Base-by-base conservation (phyloP, 2,329 filamentous ascomycete species). In the Pseudogymnoascus sp. region DNA sequence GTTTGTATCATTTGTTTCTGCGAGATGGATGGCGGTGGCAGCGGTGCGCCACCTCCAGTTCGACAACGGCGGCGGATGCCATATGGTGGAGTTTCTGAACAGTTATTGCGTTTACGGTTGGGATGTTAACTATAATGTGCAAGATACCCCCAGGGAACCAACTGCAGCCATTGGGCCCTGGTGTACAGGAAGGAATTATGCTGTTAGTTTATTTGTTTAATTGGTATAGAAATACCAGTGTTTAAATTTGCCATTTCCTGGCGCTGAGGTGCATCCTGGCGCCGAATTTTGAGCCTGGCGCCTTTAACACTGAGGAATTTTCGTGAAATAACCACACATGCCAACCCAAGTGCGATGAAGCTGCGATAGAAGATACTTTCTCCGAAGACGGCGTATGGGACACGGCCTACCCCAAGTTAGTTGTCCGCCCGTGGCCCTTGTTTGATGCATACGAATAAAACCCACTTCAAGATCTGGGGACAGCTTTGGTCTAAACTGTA, bases 111-210 rank as follows among this genome's bases (percentile, higher is more conserved):
- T 54, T 54, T 54, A 33, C 28, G 47, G 47, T 33, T 54, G 47
- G 47, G 47, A 54, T 54, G 47, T 54, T 54, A 54, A 54, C 47
- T 54, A 54, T 28, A 28, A 50, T 54, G 47, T 54, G 47, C 47
- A 54, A 54, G 47, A 54, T 54, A 54, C 47, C 47, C 47, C 47
- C 47, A 54, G 47, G 47, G 47, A 18, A 54, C 47, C 8, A 54
- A 54, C 47, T 54, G 47, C 47, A 54, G 47, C 47, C 47, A 54
- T 54, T 54, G 47, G 47, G 47, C 47, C 47, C 47, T 54, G 47
- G 47, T 54, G 47, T 54, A 54, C 47, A 54, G 47, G 28, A 54
- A 54, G 43, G 43, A 54, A 33, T 33, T 54, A 54, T 9, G 47
- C 25, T 33, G 8, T 8, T 54, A 54, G 47, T 54, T 54, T 7